These are phyloP conservation scores for Colletotrichum incanum DNA, from an alignment of 2,329 filamentous ascomycete species.

Conservation along the genomic window DNA sequence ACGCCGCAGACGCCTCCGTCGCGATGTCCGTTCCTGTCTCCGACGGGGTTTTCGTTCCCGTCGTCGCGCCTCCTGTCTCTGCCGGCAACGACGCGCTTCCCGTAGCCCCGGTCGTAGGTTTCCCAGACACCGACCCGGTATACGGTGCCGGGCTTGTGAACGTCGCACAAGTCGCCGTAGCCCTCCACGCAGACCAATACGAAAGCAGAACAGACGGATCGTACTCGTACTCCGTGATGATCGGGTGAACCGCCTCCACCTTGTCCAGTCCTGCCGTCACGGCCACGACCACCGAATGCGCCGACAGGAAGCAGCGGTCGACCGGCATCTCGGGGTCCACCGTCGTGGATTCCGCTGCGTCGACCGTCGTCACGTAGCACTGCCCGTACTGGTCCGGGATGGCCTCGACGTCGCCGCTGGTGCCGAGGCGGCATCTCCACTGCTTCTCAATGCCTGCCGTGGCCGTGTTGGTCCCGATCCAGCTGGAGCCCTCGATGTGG, in stretches of 20 bases:
- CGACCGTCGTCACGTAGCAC: slow-evolving; percentile 26
- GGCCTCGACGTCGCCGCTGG: not conserved
- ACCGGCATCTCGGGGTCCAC: slow-evolving; percentile 7
- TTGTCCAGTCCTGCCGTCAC: slow-evolving; percentile 34
- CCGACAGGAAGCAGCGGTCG: slow-evolving; percentile 29
- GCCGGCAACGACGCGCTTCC: slow-evolving; percentile 5
- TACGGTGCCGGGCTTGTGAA: slow-evolving; percentile 23
- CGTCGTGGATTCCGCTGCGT: slow-evolving; percentile 1
- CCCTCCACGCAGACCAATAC: not conserved
- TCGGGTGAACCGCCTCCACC: slow-evolving; percentile 17
- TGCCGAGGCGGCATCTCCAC: slow-evolving; percentile 28
- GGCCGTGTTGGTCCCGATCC: slow-evolving; percentile 32
- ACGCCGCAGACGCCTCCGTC: not conserved
- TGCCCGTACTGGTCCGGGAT: slow-evolving; percentile 20
- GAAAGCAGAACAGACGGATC: slow-evolving; percentile 21
- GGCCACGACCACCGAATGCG: slow-evolving; percentile 28
- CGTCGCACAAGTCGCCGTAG: slow-evolving; percentile 13
- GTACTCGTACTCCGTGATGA: not conserved
- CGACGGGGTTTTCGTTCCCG: not conserved
- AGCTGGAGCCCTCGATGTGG: slow-evolving; percentile 21
- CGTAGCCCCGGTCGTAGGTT: not conserved
- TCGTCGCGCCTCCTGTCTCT: slow-evolving; percentile 10
- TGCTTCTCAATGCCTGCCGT: slow-evolving; percentile 29
- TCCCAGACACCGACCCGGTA: not conserved
- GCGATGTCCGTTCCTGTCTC: slow-evolving; percentile 1